phyloP scores from a whole-genome alignment of 331 rosid genomes.

The Malus hybrid region DNA sequence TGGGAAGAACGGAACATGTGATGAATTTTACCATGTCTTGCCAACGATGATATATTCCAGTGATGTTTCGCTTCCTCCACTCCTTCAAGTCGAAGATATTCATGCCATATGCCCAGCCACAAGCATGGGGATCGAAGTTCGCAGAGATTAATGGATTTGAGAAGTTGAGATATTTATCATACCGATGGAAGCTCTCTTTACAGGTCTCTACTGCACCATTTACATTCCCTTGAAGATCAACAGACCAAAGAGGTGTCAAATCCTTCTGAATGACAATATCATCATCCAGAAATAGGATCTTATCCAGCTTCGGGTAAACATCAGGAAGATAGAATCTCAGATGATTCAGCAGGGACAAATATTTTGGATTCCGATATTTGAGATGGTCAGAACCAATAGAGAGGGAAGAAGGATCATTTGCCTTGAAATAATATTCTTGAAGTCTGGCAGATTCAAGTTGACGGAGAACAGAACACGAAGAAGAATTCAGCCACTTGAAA shows the following conservation, averaged over 20 bases:
- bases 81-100: constrained; percentile 89
- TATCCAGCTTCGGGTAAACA: constrained; percentile 86
- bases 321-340: constrained; percentile 95
- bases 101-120: constrained; percentile 99
- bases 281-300: constrained; percentile 86
- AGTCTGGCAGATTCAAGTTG: constrained; percentile 92
- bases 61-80: constrained; percentile 84
- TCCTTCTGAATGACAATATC: constrained; percentile 96
- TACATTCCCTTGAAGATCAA: constrained; percentile 83
- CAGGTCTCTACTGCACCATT: constrained; percentile 98
- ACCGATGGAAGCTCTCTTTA: constrained; percentile 96
- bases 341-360: constrained; percentile 88
- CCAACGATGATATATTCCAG: constrained; percentile 91
- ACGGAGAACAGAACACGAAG: constrained; percentile 90
- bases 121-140: constrained; percentile 82
- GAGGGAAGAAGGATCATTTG: constrained; percentile 77
- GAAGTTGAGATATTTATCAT: constrained; percentile 92
- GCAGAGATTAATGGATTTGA: constrained; percentile 72
- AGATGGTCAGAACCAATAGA: constrained; percentile 74
- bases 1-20: background rate
- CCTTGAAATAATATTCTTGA: constrained; percentile 92
- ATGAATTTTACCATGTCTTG: constrained; percentile 67
- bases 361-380: constrained; percentile 90
- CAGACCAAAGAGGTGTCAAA: constrained; percentile 79
- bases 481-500: constrained; percentile 94